Base-by-base conservation (phyloP, 225 moss, liverwort and hornwort species). In the Ulota crispa region DNA sequence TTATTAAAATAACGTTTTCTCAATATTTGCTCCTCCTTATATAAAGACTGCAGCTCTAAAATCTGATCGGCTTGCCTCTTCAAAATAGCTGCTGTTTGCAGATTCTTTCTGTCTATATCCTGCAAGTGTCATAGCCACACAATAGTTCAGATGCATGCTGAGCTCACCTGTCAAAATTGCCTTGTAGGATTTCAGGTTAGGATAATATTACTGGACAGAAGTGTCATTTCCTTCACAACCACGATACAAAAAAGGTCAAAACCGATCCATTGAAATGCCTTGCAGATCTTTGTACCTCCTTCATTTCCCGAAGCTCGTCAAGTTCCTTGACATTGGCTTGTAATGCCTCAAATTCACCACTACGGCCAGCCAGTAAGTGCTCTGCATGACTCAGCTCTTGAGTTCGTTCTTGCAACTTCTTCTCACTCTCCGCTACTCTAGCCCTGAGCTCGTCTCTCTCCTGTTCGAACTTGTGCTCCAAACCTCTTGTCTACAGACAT, bases 21-120 rank as follows among this genome's bases (percentile, higher is more conserved):
- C 81, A 96, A 82, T 71, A 94, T 84, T 85, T 96, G 96, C 83
- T 96, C 96, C 86, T 96, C 96, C 82, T 92, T 96, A 70, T 96
- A 96, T 28, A 94, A 83, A 56, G 89, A 90, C 78, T 96, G 93
- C 60, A 96, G 86, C 85, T 93, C 96, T 61, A 94, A 18, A 74
- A 96, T 96, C 81, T 94, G 94, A 75, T 91, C 92, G 23, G 94
- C 96, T 85, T 96, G 96, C 76, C 94, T 88, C 85, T 93, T 96
- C 72, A 96, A 80, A 87, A 96, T 96, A 47, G 91, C 94, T 79
- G 92, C 94, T 60, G 93, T 96, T 86, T 93, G 96, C 79, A 93
- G 91, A 84, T 96, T 93, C 88, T 96, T 96, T 50, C 96, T 91
- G 79, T 94, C 96, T 61, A 96, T 93, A 86, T 96, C 96, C 96